Base-by-base conservation (phyloP, 2,329 filamentous ascomycete species). In the Chaetomiaceae sp. region DNA sequence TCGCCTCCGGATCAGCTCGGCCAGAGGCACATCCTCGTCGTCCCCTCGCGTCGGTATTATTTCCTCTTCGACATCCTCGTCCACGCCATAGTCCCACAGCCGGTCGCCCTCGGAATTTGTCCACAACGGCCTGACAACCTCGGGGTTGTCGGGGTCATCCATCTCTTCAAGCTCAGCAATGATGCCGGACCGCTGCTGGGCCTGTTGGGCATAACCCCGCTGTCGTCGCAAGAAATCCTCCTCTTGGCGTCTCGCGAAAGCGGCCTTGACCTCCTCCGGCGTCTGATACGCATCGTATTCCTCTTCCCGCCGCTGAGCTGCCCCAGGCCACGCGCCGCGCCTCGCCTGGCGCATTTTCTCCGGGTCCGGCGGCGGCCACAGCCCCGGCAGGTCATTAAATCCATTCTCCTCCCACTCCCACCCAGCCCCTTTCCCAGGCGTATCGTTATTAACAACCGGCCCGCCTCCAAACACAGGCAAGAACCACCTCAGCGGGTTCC, bases 41-140 rank as follows among this genome's bases (percentile, higher is more conserved):
- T 69, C 67, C 4, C 65, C 64, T 6, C 33, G 27, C 36, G 64
- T 53, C 6, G 51, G 33, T 23, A 45, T 36, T 14, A 47, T n/a
- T 20, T 64, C 64, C 27, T 63, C 64, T 53, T 90, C 85, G 0
- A 78, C 80, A 14, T 88, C 86, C 63, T 90, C 87, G 61, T 92
- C 89, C 0, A 94, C 88, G 1, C 89, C 89, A 64, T 85, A 94
- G 63, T 94, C 89, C 38, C 80, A 76, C 46, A 94, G 70, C 31
- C 82, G 75, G 64, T 92, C 87, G 1, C 88, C 89, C 48, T 92
- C 88, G 0, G 81, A 77, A 60, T 91, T 92, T 0, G 77, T 82
- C 88, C 88, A 94, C 5, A 73, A 79, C 38, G 78, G 77, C 63
- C 81, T 75, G 5, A 78, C 80, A 59, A 76, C 74, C 39, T 63